Conservation (phyloP, 2,329 filamentous ascomycete species). For the Raffaelea albimanens region DNA sequence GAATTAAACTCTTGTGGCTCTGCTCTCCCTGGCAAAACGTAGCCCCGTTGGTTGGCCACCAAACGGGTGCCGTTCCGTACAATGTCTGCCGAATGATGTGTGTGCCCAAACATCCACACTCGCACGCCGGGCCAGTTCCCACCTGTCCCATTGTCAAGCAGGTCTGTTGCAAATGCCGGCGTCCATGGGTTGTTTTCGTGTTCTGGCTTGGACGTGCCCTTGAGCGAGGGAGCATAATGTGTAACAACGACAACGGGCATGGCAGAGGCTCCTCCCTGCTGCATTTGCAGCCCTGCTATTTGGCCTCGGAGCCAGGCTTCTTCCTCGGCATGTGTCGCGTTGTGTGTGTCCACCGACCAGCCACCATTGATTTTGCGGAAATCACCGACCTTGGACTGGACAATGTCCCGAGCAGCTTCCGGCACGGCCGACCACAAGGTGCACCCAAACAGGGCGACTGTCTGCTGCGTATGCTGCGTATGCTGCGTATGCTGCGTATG, state of each 20-base stretch:
- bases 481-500: constrained; percentile 38
- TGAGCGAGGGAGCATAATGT: background rate
- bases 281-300: background rate
- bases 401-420: constrained; percentile 23
- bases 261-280: background rate
- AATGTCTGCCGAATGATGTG: background rate
- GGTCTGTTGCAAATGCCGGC: background rate
- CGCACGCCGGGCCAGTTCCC: background rate
- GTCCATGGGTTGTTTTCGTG: background rate
- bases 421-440: constrained; percentile 47
- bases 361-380: constrained; percentile 38
- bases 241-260: background rate
- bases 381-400: constrained; percentile 39
- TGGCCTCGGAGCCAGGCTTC: background rate
- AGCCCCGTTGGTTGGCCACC: background rate
- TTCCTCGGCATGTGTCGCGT: constrained; percentile 14
- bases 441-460: constrained; percentile 36
- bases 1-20: too few species aligned
- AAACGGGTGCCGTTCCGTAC: background rate
- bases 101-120: background rate
- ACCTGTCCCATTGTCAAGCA: background rate
- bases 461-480: constrained; percentile 27
- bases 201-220: background rate
- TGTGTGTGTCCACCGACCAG: constrained; percentile 43
- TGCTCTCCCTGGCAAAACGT: background rate